phyloP scores from a whole-genome alignment of 2,329 filamentous ascomycete genomes.

The Penicillium vulpinum region DNA sequence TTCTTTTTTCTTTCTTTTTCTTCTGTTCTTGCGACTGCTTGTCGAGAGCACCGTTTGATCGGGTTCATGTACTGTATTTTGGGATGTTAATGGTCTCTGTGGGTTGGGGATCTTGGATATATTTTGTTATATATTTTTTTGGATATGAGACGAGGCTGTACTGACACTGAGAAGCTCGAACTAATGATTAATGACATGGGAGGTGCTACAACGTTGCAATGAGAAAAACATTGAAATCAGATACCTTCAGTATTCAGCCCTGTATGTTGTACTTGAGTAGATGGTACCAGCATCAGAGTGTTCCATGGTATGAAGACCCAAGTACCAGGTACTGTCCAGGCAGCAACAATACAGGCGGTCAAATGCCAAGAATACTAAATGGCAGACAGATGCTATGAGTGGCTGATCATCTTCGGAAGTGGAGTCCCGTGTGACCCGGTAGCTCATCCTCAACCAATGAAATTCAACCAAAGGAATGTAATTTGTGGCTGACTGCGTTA shows the following conservation, averaged over 20 bases:
- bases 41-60: background rate
- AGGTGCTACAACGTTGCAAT: background rate
- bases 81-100: background rate
- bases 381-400: background rate
- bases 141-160: background rate
- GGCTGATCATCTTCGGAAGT: background rate
- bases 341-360: slow-evolving; percentile 27
- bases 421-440: slow-evolving; percentile 6
- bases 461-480: background rate
- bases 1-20: slow-evolving; percentile 13
- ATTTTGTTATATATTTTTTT: background rate
- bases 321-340: slow-evolving; percentile 15
- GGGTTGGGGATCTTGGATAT: background rate
- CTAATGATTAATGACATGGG: slow-evolving; percentile 1
- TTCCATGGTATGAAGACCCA: background rate
- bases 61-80: slow-evolving; percentile 2
- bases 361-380: background rate
- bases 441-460: slow-evolving; percentile 16
- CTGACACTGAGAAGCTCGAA: slow-evolving; percentile 1
- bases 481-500: slow-evolving; percentile 20
- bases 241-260: background rate
- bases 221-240: no score
- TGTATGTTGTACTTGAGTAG: background rate
- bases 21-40: slow-evolving; percentile 4
- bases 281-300: background rate